Base-by-base conservation (phyloP, 305 asterid genomes). In the Coffea humblotiana region DNA sequence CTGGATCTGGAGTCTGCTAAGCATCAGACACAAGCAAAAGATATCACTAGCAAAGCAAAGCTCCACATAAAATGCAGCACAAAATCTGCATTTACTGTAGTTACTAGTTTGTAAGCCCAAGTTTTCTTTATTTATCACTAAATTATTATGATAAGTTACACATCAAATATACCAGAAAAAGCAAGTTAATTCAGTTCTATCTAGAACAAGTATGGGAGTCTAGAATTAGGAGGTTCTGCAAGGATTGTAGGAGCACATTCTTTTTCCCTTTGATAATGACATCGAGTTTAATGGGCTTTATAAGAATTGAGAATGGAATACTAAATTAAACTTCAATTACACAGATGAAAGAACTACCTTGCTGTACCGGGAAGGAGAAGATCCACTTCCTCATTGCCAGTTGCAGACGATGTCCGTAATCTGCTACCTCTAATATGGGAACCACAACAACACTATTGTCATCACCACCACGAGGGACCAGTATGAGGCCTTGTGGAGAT, bases 361-460 rank as follows among this genome's bases (percentile, higher is more conserved):
- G 98, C 97, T 78, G 98, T 93, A 29, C 99, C 99, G 3, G 99
- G 99, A 79, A 96, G 99, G 85, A 96, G 97, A 83, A 94, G 98
- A 88, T 94, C 99, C 27, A 96, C 99, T 88, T 94, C 98, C 85
- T 90, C 91, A 27, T 91, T 91, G 67, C 99, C 99, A 68, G 98
- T 88, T 63, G 93, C 96, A 79, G 97, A 94, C 10, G 97, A 91
- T 16, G 98, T 90, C 79, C 97, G 86, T 76, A 96, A 83, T 78
- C 98, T 91, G 87, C 93, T 88, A 83, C 98, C 99, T 90, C 99
- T 88, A 80, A 91, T 89, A 76, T 96, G 99, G 35, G 97, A 83
- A 43, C 99, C 88, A 87, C 93, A 18, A 94, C 87, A 78, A 90
- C 89, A 32, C 93, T 89, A 68, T 79, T 85, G 82, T 91, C 96